These are phyloP conservation scores for Cercis canadensis DNA, from an alignment of 306 rosid species.

Conservation along the genomic window DNA sequence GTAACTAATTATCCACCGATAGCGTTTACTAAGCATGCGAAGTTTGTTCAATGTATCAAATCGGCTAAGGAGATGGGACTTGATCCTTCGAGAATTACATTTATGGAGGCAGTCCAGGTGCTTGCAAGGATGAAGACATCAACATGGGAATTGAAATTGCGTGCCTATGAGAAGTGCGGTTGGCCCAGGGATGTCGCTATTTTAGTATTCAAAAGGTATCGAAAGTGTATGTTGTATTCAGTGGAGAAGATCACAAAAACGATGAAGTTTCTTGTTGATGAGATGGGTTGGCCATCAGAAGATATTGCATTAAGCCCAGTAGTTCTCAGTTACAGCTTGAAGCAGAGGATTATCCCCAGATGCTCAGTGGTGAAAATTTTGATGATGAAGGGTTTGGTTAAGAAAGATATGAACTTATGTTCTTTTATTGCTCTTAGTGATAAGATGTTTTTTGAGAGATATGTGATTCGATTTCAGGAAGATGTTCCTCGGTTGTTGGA, in stretches of 20 bases:
- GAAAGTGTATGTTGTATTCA: conserved; percentile 5
- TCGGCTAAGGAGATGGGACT: conserved; percentile 33
- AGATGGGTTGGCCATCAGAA: not conserved
- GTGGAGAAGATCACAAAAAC: not conserved
- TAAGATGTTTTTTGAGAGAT: not conserved
- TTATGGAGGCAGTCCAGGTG: conserved; percentile 19
- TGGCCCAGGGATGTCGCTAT: conserved; percentile 33
- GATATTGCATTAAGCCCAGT: not conserved
- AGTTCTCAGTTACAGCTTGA: conserved; percentile 5
- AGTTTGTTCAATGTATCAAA: not conserved
- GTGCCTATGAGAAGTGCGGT: conserved; percentile 23
- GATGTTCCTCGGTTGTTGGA: not conserved
- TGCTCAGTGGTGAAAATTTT: not conserved
- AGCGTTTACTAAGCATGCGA: not conserved
- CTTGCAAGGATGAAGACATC: not conserved
- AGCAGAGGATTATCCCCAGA: conserved; percentile 29
- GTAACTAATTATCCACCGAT: not conserved
- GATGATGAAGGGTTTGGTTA: not conserved
- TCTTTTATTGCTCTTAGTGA: not conserved
- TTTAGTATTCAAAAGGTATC: conserved; percentile 34
- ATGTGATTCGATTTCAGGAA: not conserved
- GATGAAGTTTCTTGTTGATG: conserved; percentile 17
- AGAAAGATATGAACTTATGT: not conserved
- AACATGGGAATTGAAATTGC: conserved; percentile 19
- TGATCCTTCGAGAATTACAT: not conserved